Conservation (phyloP, 768 basidiomycete genomes). For the Tephrocybe rancida region DNA sequence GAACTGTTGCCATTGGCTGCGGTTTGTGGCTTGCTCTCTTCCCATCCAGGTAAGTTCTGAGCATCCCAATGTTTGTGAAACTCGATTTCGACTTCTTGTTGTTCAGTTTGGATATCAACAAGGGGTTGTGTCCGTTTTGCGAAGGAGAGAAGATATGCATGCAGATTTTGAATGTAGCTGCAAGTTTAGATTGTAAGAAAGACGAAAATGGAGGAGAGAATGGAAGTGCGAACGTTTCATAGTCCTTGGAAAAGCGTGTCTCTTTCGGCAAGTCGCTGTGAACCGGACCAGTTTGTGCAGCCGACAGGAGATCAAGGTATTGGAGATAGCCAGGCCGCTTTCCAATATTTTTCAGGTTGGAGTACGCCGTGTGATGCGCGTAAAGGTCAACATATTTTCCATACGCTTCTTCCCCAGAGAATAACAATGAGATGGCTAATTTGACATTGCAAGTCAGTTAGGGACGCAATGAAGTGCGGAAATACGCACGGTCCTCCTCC, state of each 20-base stretch:
- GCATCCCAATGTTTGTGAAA: slow-evolving; percentile 84
- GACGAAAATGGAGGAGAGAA: slow-evolving; percentile 3
- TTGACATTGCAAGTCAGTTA: slow-evolving; percentile 3
- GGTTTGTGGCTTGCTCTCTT: slow-evolving; percentile 43
- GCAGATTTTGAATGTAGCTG: slow-evolving; percentile 84
- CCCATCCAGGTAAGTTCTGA: slow-evolving; percentile 79
- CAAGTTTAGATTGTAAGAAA: background rate
- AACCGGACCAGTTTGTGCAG: slow-evolving; percentile 57
- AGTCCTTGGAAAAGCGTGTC: slow-evolving; percentile 71
- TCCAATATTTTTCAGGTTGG: slow-evolving; percentile 84
- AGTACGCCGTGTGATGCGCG: slow-evolving; percentile 83
- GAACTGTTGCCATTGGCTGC: slow-evolving; percentile 44
- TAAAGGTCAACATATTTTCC: slow-evolving; percentile 96
- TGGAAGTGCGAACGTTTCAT: slow-evolving; percentile 61
- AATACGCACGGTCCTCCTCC: slow-evolving; percentile 82
- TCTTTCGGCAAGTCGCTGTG: slow-evolving; percentile 74
- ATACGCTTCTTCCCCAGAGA: slow-evolving; percentile 95
- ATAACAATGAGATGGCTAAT: slow-evolving; percentile 77
- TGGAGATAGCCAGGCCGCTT: slow-evolving; percentile 90
- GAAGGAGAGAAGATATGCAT: slow-evolving; percentile 86
- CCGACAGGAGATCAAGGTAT: slow-evolving; percentile 86
- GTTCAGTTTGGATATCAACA: slow-evolving; percentile 69
- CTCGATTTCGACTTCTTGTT: slow-evolving; percentile 62
- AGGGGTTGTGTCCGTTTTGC: slow-evolving; percentile 84
- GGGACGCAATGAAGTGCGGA: slow-evolving; percentile 4